These are phyloP conservation scores for Jatropha multifida DNA, from an alignment of 441 rosid genomes.

Conservation along the genomic window DNA sequence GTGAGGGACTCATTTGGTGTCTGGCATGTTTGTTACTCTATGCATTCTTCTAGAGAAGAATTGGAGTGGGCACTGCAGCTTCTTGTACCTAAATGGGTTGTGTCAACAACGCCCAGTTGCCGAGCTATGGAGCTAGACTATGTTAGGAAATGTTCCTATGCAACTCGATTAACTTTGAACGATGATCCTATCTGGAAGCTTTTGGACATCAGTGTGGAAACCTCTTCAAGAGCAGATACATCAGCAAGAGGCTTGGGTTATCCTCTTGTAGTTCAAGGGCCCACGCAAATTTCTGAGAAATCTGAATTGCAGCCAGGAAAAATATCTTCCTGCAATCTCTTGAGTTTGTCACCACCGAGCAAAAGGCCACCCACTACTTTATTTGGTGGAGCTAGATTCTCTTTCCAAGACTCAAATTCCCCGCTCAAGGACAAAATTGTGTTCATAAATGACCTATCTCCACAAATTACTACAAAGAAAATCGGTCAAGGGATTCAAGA, in stretches of 20 bases:
- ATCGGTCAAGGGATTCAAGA: slow-evolving; percentile 15
- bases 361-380: slow-evolving; percentile 50
- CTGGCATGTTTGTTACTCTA: slow-evolving; percentile 91
- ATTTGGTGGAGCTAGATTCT: slow-evolving; percentile 71
- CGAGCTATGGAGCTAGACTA: slow-evolving; percentile 74
- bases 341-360: slow-evolving; percentile 44
- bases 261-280: slow-evolving; percentile 31
- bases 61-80: slow-evolving; percentile 65
- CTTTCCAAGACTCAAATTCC: slow-evolving; percentile 34
- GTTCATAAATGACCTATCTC: slow-evolving; percentile 25
- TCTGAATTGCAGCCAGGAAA: slow-evolving; percentile 26
- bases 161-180: slow-evolving; percentile 34
- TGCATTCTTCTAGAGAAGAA: slow-evolving; percentile 84
- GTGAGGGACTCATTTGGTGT: slow-evolving; percentile 71
- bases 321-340: slow-evolving; percentile 21
- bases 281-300: slow-evolving; percentile 28
- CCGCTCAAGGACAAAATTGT: slow-evolving; percentile 18
- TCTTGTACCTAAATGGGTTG: slow-evolving; percentile 77
- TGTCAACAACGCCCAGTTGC: slow-evolving; percentile 76
- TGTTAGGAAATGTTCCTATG: slow-evolving; percentile 54
- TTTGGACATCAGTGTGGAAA: slow-evolving; percentile 51
- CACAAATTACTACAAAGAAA: slow-evolving; percentile 20
- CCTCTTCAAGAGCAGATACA: slow-evolving; percentile 31
- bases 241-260: slow-evolving; percentile 19
- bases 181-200: slow-evolving; percentile 76